phyloP scores from a whole-genome alignment of 345 rosid species.

The Brassica cretica region DNA sequence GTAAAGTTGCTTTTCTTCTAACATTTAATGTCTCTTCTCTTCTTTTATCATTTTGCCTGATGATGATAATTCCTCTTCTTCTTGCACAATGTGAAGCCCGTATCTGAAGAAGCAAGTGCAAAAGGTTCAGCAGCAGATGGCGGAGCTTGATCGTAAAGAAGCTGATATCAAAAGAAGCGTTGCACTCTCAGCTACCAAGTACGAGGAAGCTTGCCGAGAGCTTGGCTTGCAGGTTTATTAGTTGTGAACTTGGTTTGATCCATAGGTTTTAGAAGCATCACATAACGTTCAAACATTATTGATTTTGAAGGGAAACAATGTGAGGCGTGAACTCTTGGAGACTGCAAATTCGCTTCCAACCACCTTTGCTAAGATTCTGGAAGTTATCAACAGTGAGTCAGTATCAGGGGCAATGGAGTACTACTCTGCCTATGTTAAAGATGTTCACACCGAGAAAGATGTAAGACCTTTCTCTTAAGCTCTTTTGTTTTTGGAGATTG shows the following conservation, averaged over 20 bases:
- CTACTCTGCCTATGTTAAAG: conserved; percentile 79
- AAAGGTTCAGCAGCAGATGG: conserved; percentile 83
- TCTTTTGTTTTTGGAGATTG: conserved; percentile 4
- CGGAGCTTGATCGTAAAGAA: conserved; percentile 93
- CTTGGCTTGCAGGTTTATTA: conserved; percentile 83
- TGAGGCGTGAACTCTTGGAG: conserved; percentile 84
- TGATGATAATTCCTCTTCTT: neutral
- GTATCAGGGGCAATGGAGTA: conserved; percentile 73
- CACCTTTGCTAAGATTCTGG: conserved; percentile 70
- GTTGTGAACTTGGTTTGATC: conserved; percentile 17
- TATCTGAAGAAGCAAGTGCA: conserved; percentile 96
- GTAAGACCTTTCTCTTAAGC: conserved; percentile 47
- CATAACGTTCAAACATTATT: conserved; percentile 4
- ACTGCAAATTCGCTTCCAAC: conserved; percentile 89
- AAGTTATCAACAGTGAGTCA: conserved; percentile 69
- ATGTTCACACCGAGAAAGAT: conserved; percentile 80
- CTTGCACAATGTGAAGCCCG: conserved; percentile 39
- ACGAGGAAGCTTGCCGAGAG: conserved; percentile 91
- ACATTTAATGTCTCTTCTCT: neutral
- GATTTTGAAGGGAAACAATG: conserved; percentile 72
- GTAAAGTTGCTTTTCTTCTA: conserved; percentile 48
- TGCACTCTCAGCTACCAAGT: conserved; percentile 77
- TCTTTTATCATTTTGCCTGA: conserved; percentile 18
- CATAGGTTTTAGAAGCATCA: conserved; percentile 14
- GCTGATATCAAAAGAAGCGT: conserved; percentile 84